Percentiles rank a stretch among this genome's conserved stretches.
phyloP scores from a whole-genome alignment of 306 rosid genomes.

The Trifolium pratense region DNA sequence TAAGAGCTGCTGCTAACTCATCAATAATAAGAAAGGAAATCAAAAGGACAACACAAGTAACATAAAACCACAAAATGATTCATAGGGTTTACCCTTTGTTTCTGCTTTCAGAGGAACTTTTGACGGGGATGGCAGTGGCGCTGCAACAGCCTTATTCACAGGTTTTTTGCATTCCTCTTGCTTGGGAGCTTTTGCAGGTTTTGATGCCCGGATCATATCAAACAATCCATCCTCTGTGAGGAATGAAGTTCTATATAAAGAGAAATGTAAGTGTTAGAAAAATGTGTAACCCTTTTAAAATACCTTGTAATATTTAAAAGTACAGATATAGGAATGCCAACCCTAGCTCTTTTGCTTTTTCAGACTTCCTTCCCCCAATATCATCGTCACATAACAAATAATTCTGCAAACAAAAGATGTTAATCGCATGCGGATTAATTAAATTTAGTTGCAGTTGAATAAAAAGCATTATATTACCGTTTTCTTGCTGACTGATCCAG shows the following conservation, averaged over 20 bases:
- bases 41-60: slow-evolving; percentile 27
- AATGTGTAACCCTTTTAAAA: slow-evolving; percentile 18
- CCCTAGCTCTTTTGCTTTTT: slow-evolving; percentile 96
- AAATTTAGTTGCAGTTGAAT: slow-evolving; percentile 31
- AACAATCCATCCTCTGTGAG: slow-evolving; percentile 96
- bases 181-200: slow-evolving; percentile 54
- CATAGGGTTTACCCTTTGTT: slow-evolving; percentile 63
- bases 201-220: slow-evolving; percentile 72
- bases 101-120: slow-evolving; percentile 57
- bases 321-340: slow-evolving; percentile 48
- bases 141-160: slow-evolving; percentile 46
- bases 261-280: slow-evolving; percentile 20
- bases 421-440: slow-evolving; percentile 29
- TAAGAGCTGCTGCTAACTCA: slow-evolving; percentile 30
- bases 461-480: slow-evolving; percentile 58
- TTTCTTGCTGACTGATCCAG: slow-evolving; percentile 97
- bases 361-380: slow-evolving; percentile 89
- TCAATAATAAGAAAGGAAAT: slow-evolving; percentile 14
- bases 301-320: slow-evolving; percentile 14
- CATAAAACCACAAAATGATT: slow-evolving; percentile 12
- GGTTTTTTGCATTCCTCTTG: slow-evolving; percentile 54
- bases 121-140: slow-evolving; percentile 50
- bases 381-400: slow-evolving; percentile 96
- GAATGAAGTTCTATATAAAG: slow-evolving; percentile 63
- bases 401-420: slow-evolving; percentile 65